Evolutionary conservation across 495 filamentous ascomycete species (phyloP).

Genomic region (Glonium stellatum): DNA sequence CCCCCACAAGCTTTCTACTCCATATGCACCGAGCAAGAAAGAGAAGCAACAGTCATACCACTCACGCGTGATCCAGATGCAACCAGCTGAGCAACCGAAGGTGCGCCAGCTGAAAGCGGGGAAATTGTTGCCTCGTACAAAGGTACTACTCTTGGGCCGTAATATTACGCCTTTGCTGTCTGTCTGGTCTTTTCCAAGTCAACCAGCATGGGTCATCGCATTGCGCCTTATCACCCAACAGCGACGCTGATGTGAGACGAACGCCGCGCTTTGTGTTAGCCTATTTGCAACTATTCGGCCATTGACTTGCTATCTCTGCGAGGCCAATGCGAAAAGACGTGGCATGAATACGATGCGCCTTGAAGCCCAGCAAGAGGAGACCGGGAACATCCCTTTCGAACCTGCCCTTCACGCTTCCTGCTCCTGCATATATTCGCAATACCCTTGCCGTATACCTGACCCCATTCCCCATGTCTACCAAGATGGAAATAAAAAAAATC

Average conservation of each 20-base stretch:
- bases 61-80: neutral
- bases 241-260: slow-evolving; percentile 15
- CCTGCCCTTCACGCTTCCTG: too few relatives aligned
- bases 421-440: too few relatives aligned
- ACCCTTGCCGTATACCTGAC: too few relatives aligned
- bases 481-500: too few relatives aligned
- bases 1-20: too few relatives aligned
- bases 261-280: neutral
- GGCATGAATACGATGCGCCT: neutral
- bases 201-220: neutral
- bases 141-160: neutral
- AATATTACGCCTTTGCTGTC: neutral
- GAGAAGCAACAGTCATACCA: neutral
- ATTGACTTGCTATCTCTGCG: neutral
- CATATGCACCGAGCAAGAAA: too few relatives aligned
- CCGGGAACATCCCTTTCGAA: too few relatives aligned
- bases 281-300: neutral
- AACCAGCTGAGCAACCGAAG: neutral
- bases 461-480: too few relatives aligned
- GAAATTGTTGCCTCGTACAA: neutral
- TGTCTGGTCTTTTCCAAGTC: too few relatives aligned
- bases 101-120: neutral
- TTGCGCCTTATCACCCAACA: neutral
- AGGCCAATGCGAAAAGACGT: neutral
- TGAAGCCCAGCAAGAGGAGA: too few relatives aligned